A percentile compares a stretch with the other conserved stretches of the same genome.
phyloP scores from a whole-genome alignment of 2,329 filamentous ascomycete species.

The Parafenestella ontariensis region DNA sequence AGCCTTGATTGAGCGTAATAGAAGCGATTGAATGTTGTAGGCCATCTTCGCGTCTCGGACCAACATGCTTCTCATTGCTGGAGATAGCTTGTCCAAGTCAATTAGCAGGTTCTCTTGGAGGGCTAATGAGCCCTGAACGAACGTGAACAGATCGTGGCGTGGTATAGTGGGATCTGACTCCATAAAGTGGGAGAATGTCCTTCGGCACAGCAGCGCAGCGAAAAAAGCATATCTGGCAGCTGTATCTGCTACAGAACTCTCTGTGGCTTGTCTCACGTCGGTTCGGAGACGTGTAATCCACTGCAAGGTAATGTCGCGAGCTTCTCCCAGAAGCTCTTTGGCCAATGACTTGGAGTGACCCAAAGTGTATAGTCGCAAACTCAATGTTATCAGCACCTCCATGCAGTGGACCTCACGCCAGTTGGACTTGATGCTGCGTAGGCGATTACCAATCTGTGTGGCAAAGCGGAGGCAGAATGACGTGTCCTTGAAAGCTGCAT shows the following conservation, averaged over 20 bases:
- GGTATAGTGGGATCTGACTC: slow-evolving; percentile 12
- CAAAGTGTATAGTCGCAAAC: slow-evolving; percentile 50
- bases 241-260: slow-evolving; percentile 49
- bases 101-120: slow-evolving; percentile 56
- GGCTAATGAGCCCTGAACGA: slow-evolving; percentile 49
- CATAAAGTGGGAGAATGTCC: slow-evolving; percentile 51
- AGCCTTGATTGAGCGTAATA: slow-evolving; percentile 47
- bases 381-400: slow-evolving; percentile 61
- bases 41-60: slow-evolving; percentile 58
- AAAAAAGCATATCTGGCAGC: slow-evolving; percentile 58
- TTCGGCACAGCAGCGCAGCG: slow-evolving; percentile 63
- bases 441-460: slow-evolving; percentile 53
- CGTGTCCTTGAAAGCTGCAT: slow-evolving; percentile 57
- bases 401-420: slow-evolving; percentile 66
- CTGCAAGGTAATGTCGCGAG: slow-evolving; percentile 51
- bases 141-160: slow-evolving; percentile 26
- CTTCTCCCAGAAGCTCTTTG: slow-evolving; percentile 46
- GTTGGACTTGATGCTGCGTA: slow-evolving; percentile 58
- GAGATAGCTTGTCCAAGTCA: slow-evolving; percentile 45
- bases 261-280: slow-evolving; percentile 53
- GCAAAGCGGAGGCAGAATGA: slow-evolving; percentile 58
- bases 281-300: slow-evolving; percentile 60
- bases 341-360: slow-evolving; percentile 24
- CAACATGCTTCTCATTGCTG: slow-evolving; percentile 43
- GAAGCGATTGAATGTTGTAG: slow-evolving; percentile 43